These are phyloP conservation scores for Nicotiana noctiflora DNA, from an alignment of 257 asterid genomes.

Conservation along the genomic window DNA sequence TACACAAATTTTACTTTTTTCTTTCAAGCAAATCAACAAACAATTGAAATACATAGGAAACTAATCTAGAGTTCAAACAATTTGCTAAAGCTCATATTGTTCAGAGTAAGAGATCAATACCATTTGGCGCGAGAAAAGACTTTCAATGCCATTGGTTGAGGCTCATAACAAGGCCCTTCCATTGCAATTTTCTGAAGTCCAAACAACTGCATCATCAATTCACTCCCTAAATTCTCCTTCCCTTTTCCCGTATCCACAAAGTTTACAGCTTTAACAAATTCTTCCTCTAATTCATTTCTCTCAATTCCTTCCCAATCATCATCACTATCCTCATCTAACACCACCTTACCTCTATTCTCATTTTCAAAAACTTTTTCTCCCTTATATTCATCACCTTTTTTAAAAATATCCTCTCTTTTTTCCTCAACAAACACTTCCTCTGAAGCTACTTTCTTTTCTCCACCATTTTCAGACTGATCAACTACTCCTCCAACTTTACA, in stretches of 20 bases:
- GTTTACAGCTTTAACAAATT: constrained; percentile 67
- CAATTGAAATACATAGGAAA: background rate
- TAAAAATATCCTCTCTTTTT: background rate
- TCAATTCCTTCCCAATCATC: constrained; percentile 97
- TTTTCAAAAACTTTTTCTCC: constrained; percentile 14
- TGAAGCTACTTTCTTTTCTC: constrained; percentile 2
- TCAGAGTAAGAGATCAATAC: constrained; percentile 31
- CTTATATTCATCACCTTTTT: constrained; percentile 22
- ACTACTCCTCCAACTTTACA: background rate
- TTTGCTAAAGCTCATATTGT: background rate
- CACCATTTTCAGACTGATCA: constrained; percentile 21
- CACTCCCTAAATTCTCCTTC: constrained; percentile 31
- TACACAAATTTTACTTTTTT: background rate
- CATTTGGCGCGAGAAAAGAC: constrained; percentile 80
- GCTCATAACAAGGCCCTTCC: constrained; percentile 72
- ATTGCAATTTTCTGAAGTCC: constrained; percentile 83
- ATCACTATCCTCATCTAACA: constrained; percentile 25
- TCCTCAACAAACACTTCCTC: constrained; percentile 10
- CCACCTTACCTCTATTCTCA: constrained; percentile 15
- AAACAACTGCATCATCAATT: constrained; percentile 56
- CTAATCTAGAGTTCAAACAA: background rate
- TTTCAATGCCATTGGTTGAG: constrained; percentile 79
- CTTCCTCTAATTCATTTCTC: constrained; percentile 79
- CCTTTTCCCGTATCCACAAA: constrained; percentile 50
- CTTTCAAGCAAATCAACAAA: background rate